Evolutionary conservation across 2,329 filamentous ascomycete species (phyloP), one percentile per base, ranked within the genome.

Genomic region (Dothideomycetidae sp.): DNA sequence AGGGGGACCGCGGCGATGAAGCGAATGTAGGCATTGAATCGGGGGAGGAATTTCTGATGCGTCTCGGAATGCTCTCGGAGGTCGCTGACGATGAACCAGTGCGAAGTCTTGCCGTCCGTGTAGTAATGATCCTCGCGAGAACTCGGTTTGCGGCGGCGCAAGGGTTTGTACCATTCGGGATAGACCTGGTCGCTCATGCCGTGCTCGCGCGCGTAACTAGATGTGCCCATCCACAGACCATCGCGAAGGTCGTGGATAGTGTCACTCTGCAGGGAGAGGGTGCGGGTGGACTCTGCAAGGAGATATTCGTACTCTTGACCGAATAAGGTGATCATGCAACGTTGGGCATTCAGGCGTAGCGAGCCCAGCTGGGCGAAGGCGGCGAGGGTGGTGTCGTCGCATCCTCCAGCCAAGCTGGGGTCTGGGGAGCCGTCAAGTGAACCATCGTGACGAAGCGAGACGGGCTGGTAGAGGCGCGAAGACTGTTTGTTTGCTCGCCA

Each of bases 1-100:
- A 79, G 68, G 1, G 74, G 74, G 0, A 76, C 72, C 12, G 66
- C 67, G 11, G 43, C 43, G 16, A 41, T 40, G 12, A 43, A 43
- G 5, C 49, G 47, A 5, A 47, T 50, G 12, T 43, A 47, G 0
- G 53, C 52, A n/a, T 46, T 46, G 29, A 41, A 46, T 4, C 26
- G 44, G 2, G 55, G 52, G 38, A 49, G 55, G 9, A 51, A 46
- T 14, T 45, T 19, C 12, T 53, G 44, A 29, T 48, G 7, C 7
- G n/a, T 54, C 9, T 45, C 38, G 3, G 41, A 39, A 30, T 52
- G 47, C n/a, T 50, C 42, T 5, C 40, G 40, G 4, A 55, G 43
- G 23, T 56, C 47, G 29, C 52, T 48, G 23, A 55, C 46, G 11
- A 56, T 47, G 29, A 44, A 31, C 39, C 41, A 50, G 31, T 53